A percentile compares a stretch with the other conserved stretches of the same genome.
These are phyloP conservation scores for Rhynchosporium agropyri DNA, from an alignment of 2,329 filamentous ascomycete species.

Conservation along the genomic window DNA sequence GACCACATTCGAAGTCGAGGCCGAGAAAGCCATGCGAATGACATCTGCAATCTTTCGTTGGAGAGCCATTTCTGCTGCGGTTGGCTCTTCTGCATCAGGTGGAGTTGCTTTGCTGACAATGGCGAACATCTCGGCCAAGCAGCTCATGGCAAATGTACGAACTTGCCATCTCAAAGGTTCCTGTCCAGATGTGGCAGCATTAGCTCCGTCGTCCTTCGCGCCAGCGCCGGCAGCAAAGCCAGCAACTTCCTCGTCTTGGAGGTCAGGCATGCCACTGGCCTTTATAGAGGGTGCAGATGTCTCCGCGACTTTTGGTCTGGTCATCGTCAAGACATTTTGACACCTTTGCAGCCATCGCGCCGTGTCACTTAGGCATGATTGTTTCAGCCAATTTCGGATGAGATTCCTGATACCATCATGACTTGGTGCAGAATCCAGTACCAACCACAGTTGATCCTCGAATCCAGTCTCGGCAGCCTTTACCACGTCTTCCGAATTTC, in stretches of 20 bases:
- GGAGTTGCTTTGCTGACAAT: conserved; percentile 79
- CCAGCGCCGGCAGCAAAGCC: conserved; percentile 77
- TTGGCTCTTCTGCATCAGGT: conserved; percentile 77
- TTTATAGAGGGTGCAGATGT: conserved; percentile 50
- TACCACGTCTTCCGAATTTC: conserved; percentile 82
- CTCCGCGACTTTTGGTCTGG: conserved; percentile 65
- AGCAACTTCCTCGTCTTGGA: conserved; percentile 95
- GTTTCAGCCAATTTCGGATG: conserved; percentile 89
- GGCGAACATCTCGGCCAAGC: conserved; percentile 79
- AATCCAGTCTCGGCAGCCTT: conserved; percentile 74
- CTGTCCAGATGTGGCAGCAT: conserved; percentile 63
- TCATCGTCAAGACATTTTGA: conserved; percentile 88
- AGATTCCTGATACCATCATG: conserved; percentile 85
- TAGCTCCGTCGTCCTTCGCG: conserved; percentile 58
- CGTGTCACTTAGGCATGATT: conserved; percentile 81
- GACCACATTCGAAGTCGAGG: conserved; percentile 89
- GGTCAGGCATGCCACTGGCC: conserved; percentile 65
- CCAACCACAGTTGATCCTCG: conserved; percentile 90
- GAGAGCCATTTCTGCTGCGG: conserved; percentile 74
- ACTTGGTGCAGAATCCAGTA: conserved; percentile 74
- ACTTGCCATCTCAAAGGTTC: conserved; percentile 96
- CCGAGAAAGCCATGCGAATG: conserved; percentile 95
- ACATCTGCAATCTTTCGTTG: conserved; percentile 88
- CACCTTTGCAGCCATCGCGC: conserved; percentile 85
- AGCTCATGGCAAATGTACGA: conserved; percentile 88